Conservation (phyloP, 2,329 filamentous ascomycete genomes). For the Metarhizium rileyi region DNA sequence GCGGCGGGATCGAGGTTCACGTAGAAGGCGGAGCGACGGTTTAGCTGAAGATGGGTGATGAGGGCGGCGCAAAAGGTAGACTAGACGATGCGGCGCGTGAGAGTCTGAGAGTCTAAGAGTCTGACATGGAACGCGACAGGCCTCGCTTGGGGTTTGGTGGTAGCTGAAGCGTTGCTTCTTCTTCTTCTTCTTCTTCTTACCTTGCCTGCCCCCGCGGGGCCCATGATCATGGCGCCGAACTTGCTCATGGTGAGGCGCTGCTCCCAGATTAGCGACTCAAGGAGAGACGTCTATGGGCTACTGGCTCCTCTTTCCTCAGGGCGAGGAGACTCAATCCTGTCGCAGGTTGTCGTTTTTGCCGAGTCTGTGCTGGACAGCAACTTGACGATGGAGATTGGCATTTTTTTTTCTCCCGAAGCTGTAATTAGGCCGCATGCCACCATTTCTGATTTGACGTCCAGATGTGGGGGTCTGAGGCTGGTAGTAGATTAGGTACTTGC, state of each 20-base stretch:
- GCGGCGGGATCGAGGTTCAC: constrained; percentile 97
- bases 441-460: background rate
- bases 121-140: background rate
- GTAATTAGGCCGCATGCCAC: background rate
- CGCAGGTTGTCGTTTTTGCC: too few relatives aligned
- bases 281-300: background rate
- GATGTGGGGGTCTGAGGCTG: background rate
- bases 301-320: background rate
- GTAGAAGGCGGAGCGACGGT: constrained; percentile 91
- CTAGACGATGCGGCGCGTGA: constrained; percentile 25
- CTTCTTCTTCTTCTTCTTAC: constrained; percentile 31
- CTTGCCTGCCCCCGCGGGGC: constrained; percentile 91
- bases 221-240: constrained; percentile 91
- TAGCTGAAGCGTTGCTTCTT: background rate
- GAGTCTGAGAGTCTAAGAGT: too few relatives aligned
- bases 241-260: constrained; percentile 61
- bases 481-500: too few relatives aligned
- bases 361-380: too few relatives aligned
- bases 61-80: constrained; percentile 92
- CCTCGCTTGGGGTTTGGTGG: background rate
- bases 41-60: constrained; percentile 85
- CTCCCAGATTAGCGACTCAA: background rate
- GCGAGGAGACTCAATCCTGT: too few relatives aligned
- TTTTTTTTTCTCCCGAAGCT: background rate
- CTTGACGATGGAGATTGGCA: background rate